Base-by-base conservation (phyloP, 1,284 basidiomycete genomes). In the Ganoderma boninense region DNA sequence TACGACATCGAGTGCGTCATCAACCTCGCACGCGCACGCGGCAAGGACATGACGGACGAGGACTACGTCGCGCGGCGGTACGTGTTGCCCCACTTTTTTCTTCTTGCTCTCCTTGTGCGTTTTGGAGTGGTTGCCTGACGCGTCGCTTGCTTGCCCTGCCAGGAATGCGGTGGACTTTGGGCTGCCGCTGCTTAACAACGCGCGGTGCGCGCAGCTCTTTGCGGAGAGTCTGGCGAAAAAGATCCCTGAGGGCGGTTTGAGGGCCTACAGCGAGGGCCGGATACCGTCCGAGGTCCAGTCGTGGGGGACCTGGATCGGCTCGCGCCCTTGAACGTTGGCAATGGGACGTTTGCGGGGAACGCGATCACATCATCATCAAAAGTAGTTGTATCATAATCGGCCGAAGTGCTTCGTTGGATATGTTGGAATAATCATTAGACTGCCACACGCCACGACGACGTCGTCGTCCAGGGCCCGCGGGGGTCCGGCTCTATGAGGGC, bases 1-100 rank as follows among this genome's bases (percentile, higher is more conserved):
- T 94, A 95, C 81, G 95, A 99, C 77, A 98, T 99, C 79, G 94
- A 97, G 79, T 94, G 92, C 70, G 97, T 99, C 60, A 92, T 99
- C 84, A 99, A 99, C 85, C 87, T 99, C 62, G 94, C 97, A 23
- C 91, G 92, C 78, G 85, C 90, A 72, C 90, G 97, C 18, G 97
- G 93, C 40, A 86, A 85, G 64, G 90, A 92, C 76, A 90, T 92
- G 35, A 86, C 92, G 26, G 97, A 99, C 81, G 96, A 98, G 83
- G 97, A 99, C 80, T 99, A 99, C 78, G 97, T 99, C 57, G 97
- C 98, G 66, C 90, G 96, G 77, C 87, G 93, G 90, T 92, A 77
- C 75, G 86, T 84, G 57, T 29, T 52, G 2, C 4, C 13, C 7
- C 23, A 4, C n/a, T 16, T 20, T 5, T 38, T 18, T 40, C 6